These are phyloP conservation scores for Gynandropsis gynandra DNA, from an alignment of 345 rosid species.

Conservation along the genomic window DNA sequence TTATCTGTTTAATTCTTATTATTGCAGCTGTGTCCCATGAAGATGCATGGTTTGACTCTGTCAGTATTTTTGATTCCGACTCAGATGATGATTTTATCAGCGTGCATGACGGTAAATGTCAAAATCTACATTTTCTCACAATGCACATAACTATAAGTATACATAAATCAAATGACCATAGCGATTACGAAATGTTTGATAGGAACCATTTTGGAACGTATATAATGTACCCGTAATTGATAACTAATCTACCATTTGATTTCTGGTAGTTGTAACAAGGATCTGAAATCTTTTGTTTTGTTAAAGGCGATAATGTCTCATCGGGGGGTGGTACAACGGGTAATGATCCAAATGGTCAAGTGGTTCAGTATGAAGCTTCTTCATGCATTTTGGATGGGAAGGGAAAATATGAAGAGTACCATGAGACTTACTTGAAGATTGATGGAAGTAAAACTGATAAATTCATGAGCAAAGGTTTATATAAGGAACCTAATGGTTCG, in stretches of 20 bases:
- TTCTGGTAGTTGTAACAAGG: neutral
- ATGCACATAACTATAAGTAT: neutral
- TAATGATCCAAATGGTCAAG: constrained; percentile 46
- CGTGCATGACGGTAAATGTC: constrained; percentile 54
- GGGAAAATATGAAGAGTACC: constrained; percentile 59
- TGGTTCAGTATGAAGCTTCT: constrained; percentile 66
- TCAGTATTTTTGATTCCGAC: constrained; percentile 76
- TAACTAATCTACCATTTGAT: neutral
- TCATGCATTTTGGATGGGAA: constrained; percentile 44
- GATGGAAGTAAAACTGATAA: constrained; percentile 19
- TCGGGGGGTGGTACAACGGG: constrained; percentile 30
- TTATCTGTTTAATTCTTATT: constrained; percentile 2
- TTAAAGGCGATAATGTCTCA: constrained; percentile 55
- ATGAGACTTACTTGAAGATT: constrained; percentile 53
- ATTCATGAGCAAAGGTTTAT: constrained; percentile 18
- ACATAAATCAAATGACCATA: too few species aligned
- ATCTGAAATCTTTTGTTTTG: too few species aligned
- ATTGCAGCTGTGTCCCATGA: constrained; percentile 49
- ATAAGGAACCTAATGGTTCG: constrained; percentile 17
- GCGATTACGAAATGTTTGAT: neutral
- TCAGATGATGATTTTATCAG: constrained; percentile 79
- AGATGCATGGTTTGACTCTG: constrained; percentile 76
- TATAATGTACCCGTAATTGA: too few species aligned
- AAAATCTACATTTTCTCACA: neutral
- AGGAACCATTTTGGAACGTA: neutral